Percentiles rank a stretch among this genome's conserved stretches.
Evolutionary conservation across 345 rosid species (phyloP).

Genomic region (Melaleuca alternifolia): DNA sequence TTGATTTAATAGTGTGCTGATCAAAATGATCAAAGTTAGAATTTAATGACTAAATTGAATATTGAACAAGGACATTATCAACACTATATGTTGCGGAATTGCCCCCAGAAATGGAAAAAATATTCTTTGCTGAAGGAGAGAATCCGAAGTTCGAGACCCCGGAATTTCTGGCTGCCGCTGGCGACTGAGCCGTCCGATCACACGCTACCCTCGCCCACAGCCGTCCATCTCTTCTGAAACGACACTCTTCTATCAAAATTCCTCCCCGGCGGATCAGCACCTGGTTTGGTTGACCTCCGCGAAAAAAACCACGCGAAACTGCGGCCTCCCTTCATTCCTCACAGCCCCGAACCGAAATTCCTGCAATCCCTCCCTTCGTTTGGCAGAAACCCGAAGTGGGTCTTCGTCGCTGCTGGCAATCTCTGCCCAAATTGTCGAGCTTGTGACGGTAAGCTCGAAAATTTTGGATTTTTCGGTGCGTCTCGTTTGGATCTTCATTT

Average conservation of each 20-base stretch:
- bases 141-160: neutral
- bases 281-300: neutral
- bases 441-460: neutral
- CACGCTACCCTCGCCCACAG: neutral
- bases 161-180: neutral
- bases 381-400: neutral
- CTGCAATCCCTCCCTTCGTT: neutral
- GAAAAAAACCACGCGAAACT: neutral
- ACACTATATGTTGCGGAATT: neutral
- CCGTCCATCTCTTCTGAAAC: neutral
- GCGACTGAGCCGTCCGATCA: neutral
- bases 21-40: neutral
- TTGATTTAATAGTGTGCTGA: accelerated
- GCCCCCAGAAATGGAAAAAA: neutral
- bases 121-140: neutral
- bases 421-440: neutral
- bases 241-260: neutral
- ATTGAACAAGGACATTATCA: neutral
- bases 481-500: neutral
- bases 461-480: neutral
- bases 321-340: neutral
- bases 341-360: neutral
- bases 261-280: neutral
- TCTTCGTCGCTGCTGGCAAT: neutral
- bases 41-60: neutral